Percentiles rank a stretch among this genome's conserved stretches.
phyloP scores from a whole-genome alignment of 306 rosid species.

The Pyrus bretschneideri region DNA sequence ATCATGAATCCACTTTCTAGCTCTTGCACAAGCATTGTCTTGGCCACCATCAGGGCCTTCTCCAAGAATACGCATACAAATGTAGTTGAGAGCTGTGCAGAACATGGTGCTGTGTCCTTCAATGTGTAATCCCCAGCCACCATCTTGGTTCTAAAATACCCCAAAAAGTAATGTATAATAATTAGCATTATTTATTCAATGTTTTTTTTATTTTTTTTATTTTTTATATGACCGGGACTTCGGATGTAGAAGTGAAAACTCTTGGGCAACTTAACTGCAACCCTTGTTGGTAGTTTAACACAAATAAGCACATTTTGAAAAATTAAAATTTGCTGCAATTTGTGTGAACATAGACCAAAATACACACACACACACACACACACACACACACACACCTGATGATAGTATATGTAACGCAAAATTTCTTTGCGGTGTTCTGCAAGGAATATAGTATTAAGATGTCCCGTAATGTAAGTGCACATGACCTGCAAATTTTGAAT shows the following conservation, averaged over 20 bases:
- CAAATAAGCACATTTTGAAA: too few relatives aligned
- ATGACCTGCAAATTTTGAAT: constrained; percentile 36
- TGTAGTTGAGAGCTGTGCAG: constrained; percentile 50
- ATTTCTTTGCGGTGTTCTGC: constrained; percentile 49
- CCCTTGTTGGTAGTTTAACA: not conserved
- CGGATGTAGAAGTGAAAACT: too few relatives aligned
- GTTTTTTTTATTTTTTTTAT: too few relatives aligned
- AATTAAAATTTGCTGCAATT: not conserved
- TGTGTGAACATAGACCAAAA: not conserved
- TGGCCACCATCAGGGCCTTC: constrained; percentile 49
- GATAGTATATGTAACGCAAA: constrained; percentile 59
- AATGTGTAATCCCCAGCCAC: constrained; percentile 80
- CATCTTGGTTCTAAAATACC: constrained; percentile 61
- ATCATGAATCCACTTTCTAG: constrained; percentile 62
- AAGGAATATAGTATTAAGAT: constrained; percentile 41
- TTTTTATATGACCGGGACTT: not conserved
- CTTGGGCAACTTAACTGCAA: not conserved
- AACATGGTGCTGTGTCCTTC: constrained; percentile 82
- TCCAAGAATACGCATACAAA: constrained; percentile 65
- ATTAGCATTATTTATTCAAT: not conserved
- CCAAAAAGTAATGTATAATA: not conserved
- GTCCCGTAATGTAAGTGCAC: constrained; percentile 49
- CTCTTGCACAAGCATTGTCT: constrained; percentile 57
- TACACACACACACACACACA: too few relatives aligned
- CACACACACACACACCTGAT: constrained; percentile 30